A percentile compares a stretch with the other conserved stretches of the same genome.
Conservation (phyloP, 2,329 filamentous ascomycete genomes). For the Fusarium acutatum region DNA sequence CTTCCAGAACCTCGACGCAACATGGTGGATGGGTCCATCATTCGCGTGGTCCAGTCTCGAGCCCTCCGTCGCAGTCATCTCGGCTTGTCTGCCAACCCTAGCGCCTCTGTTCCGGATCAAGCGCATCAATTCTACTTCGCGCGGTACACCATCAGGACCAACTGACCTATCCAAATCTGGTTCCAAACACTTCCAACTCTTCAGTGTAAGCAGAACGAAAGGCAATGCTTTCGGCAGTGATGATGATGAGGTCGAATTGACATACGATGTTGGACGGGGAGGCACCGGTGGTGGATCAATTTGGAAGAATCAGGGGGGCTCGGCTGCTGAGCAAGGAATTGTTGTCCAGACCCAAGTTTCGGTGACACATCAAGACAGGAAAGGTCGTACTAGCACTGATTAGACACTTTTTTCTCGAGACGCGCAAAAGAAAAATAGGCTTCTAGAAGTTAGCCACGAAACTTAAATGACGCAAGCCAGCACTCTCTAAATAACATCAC, state of each 20-base stretch:
- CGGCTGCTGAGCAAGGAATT: neutral
- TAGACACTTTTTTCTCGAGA: rapidly evolving
- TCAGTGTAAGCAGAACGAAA: neutral
- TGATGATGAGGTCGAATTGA: conserved; percentile 8
- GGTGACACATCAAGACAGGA: neutral
- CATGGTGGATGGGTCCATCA: conserved; percentile 13
- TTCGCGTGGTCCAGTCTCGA: conserved; percentile 20
- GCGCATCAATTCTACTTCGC: neutral
- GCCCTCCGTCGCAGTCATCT: neutral
- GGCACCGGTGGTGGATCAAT: neutral
- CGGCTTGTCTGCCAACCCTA: neutral
- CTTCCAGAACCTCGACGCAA: conserved; percentile 7
- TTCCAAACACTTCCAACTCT: conserved; percentile 2
- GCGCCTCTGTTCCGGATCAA: conserved; percentile 6
- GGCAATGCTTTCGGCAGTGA: neutral
- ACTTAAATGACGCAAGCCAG: rapidly evolving
- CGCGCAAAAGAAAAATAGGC: rapidly evolving
- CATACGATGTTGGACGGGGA: neutral
- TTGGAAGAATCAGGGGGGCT: neutral
- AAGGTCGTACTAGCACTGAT: neutral
- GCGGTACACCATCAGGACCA: neutral
- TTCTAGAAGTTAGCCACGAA: neutral
- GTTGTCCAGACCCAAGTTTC: neutral
- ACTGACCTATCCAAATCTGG: conserved; percentile 9
- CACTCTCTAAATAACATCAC: too few relatives aligned